A percentile compares a stretch with the other conserved stretches of the same genome.
These are phyloP conservation scores for Penicillium cataractarum DNA, from an alignment of 495 filamentous ascomycete species.

Conservation along the genomic window DNA sequence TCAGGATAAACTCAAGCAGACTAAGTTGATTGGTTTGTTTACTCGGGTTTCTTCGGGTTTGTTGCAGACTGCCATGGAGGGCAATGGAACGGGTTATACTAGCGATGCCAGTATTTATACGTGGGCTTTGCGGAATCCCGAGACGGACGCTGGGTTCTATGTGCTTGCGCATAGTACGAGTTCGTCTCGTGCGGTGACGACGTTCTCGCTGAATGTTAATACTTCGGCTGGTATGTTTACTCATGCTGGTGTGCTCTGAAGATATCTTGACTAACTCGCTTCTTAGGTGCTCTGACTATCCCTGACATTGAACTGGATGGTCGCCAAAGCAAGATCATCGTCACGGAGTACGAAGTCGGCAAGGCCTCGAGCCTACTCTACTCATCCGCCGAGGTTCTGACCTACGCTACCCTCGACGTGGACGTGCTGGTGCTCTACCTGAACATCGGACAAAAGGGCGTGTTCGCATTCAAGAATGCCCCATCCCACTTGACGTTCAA, in stretches of 20 bases:
- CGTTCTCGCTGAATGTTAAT: slow-evolving; percentile 59
- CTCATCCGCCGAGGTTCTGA: slow-evolving; percentile 71
- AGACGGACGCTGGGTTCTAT: slow-evolving; percentile 61
- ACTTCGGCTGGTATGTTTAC: slow-evolving; percentile 56
- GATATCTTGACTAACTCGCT: neutral
- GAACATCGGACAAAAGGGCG: slow-evolving; percentile 64
- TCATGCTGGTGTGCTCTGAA: neutral
- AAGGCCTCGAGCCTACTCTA: slow-evolving; percentile 59
- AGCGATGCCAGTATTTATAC: slow-evolving; percentile 49
- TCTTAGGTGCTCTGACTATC: slow-evolving; percentile 48
- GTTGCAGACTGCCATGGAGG: slow-evolving; percentile 55
- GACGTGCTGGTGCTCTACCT: slow-evolving; percentile 62
- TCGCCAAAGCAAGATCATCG: slow-evolving; percentile 71
- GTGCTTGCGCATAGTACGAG: slow-evolving; percentile 63
- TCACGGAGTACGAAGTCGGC: slow-evolving; percentile 70
- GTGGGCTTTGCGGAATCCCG: slow-evolving; percentile 58
- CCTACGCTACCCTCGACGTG: slow-evolving; percentile 49
- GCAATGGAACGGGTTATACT: slow-evolving; percentile 59
- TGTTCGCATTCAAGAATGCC: slow-evolving; percentile 52
- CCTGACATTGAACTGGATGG: slow-evolving; percentile 67
- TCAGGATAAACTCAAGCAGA: slow-evolving; percentile 53
- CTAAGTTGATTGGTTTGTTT: slow-evolving; percentile 59
- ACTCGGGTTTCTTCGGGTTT: slow-evolving; percentile 58
- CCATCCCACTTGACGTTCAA: slow-evolving; percentile 45
- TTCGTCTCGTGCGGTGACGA: slow-evolving; percentile 51